Percentiles rank a stretch among this genome's conserved stretches.
Evolutionary conservation across 495 filamentous ascomycete genomes (phyloP).

Genomic region (Talaromyces thailandensis): DNA sequence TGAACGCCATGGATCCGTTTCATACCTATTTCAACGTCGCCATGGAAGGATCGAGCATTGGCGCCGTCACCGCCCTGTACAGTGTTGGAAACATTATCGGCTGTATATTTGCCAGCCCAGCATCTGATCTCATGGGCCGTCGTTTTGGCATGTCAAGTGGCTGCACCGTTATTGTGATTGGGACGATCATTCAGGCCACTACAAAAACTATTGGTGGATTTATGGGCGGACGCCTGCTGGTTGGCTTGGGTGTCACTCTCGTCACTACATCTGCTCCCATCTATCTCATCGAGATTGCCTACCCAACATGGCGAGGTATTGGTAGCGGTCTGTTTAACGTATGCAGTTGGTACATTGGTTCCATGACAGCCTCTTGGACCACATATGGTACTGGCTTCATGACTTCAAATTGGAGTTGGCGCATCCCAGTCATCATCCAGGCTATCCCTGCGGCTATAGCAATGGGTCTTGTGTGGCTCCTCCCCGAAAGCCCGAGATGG

Average conservation of each 20-base stretch:
- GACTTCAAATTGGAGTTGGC: slow-evolving; percentile 35
- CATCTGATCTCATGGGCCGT: slow-evolving; percentile 38
- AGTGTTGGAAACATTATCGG: slow-evolving; percentile 47
- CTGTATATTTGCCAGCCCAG: slow-evolving; percentile 20
- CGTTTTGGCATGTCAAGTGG: slow-evolving; percentile 59
- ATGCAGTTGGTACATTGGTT: slow-evolving; percentile 41
- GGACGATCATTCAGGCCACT: slow-evolving; percentile 46
- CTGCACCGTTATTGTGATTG: slow-evolving; percentile 48
- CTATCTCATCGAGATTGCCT: slow-evolving; percentile 66
- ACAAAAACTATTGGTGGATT: slow-evolving; percentile 42
- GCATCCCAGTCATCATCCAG: slow-evolving; percentile 54
- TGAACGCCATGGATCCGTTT: not conserved
- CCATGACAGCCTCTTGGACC: slow-evolving; percentile 32
- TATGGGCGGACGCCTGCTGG: slow-evolving; percentile 64
- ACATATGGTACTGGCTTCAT: slow-evolving; percentile 23
- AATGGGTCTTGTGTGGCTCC: not conserved
- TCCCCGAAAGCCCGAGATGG: slow-evolving; percentile 30
- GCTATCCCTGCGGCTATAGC: slow-evolving; percentile 39
- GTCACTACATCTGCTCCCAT: slow-evolving; percentile 57
- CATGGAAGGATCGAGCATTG: slow-evolving; percentile 28
- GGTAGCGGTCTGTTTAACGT: slow-evolving; percentile 50
- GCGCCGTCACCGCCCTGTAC: slow-evolving; percentile 47
- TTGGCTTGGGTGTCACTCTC: slow-evolving; percentile 66
- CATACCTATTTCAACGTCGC: not conserved
- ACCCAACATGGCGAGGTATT: slow-evolving; percentile 60